These are phyloP conservation scores for Cinchona pubescens DNA, from an alignment of 257 asterid genomes.

Conservation along the genomic window DNA sequence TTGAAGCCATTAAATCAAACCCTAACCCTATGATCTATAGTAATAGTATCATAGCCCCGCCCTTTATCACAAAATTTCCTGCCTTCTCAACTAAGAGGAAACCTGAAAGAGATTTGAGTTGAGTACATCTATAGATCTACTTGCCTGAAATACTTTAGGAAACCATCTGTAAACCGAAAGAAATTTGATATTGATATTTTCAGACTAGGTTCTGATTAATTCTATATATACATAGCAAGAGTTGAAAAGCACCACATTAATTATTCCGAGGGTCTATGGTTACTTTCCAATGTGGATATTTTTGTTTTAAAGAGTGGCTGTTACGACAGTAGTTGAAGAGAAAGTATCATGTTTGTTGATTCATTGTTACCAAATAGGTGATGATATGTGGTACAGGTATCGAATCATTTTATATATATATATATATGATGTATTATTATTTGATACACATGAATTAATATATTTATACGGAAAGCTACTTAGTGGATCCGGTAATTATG, in stretches of 20 bases:
- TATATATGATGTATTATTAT: no score
- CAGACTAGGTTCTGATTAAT: neutral
- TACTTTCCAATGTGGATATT: neutral
- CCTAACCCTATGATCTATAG: conserved; percentile 42
- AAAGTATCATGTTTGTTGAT: no score
- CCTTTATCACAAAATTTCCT: conserved; percentile 3
- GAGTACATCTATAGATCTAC: neutral
- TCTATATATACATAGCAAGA: neutral
- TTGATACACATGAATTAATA: no score
- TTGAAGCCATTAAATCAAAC: conserved; percentile 22
- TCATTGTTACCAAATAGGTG: no score
- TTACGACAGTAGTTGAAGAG: conserved; percentile 6
- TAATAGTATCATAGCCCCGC: neutral
- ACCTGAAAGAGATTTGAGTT: conserved; percentile 6
- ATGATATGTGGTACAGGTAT: no score
- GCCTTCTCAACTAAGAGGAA: conserved; percentile 9
- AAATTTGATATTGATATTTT: neutral
- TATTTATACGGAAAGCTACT: no score
- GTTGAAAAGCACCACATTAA: neutral
- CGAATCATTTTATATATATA: no score
- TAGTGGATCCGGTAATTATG: no score
- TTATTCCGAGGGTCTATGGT: neutral
- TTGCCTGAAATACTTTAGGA: conserved; percentile 1
- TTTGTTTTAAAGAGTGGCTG: conserved; percentile 14
- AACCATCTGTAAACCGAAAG: conserved; percentile 1